These are phyloP conservation scores for Musa beccarii DNA, from an alignment of 176 grass and related monocot genomes.

Conservation along the genomic window DNA sequence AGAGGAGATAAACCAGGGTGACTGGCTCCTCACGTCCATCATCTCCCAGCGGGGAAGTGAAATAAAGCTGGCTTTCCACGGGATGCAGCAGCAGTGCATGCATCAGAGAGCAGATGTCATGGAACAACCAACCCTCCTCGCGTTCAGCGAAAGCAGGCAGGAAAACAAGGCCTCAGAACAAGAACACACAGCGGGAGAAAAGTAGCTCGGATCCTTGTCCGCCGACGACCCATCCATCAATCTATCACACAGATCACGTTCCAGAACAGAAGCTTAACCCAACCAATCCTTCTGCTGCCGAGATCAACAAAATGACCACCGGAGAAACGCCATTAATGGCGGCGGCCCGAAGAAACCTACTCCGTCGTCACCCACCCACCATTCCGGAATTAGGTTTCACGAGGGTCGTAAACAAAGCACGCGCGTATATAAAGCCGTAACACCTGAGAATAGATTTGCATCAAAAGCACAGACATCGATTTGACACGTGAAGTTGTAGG, in stretches of 20 bases:
- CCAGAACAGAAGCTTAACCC: no score
- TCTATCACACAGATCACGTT: neutral
- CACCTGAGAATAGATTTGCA: no score
- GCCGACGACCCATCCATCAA: neutral
- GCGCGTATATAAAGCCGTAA: no score
- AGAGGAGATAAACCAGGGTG: neutral
- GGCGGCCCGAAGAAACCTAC: no score
- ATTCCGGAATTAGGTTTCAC: no score
- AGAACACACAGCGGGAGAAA: neutral
- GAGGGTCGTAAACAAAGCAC: no score
- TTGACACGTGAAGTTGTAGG: no score
- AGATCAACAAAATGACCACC: no score
- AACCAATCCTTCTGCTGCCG: no score
- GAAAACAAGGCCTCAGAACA: neutral
- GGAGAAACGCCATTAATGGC: no score
- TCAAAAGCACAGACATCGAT: no score
- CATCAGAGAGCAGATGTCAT: neutral
- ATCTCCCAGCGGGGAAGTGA: neutral
- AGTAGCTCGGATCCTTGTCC: neutral
- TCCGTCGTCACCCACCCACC: no score
- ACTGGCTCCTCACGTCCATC: neutral
- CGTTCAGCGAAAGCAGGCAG: neutral
- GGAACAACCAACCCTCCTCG: neutral
- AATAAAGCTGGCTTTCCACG: conserved; percentile 1
- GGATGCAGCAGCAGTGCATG: neutral